Conservation (phyloP, 202 grass and related monocot species). For the Elaeis oleifera region DNA sequence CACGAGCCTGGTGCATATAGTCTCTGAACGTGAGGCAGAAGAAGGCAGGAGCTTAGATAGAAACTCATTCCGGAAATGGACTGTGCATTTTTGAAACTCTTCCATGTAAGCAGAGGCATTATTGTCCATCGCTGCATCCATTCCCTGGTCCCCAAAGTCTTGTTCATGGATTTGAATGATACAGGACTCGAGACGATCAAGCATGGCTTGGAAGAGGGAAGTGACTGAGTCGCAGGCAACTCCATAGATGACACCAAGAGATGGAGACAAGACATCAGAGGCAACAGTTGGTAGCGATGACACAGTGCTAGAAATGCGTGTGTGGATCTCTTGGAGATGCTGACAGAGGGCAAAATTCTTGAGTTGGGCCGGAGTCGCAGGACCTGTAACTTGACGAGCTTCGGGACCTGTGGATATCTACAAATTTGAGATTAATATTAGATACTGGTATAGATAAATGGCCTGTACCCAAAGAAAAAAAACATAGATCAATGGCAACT, state of each 20-base stretch:
- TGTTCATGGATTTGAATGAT: conserved; percentile 86
- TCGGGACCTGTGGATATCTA: conserved; percentile 92
- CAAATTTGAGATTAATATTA: conserved; percentile 7
- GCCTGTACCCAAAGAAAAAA: not conserved
- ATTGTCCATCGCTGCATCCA: conserved; percentile 61
- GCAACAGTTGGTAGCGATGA: conserved; percentile 60
- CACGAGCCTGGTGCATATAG: conserved; percentile 85
- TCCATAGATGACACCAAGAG: conserved; percentile 64
- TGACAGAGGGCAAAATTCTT: conserved; percentile 91
- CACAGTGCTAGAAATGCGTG: conserved; percentile 49
- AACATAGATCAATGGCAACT: no score
- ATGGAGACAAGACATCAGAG: conserved; percentile 60
- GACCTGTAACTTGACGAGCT: conserved; percentile 68
- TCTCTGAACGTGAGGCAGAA: conserved; percentile 62
- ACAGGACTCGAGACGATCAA: conserved; percentile 64
- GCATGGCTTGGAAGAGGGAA: conserved; percentile 77
- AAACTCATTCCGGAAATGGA: conserved; percentile 87
- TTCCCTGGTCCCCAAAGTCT: conserved; percentile 51
- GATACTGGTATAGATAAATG: not conserved
- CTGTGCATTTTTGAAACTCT: conserved; percentile 71
- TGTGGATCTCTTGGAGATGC: conserved; percentile 92
- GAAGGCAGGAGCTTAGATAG: conserved; percentile 76
- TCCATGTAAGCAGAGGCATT: conserved; percentile 95
- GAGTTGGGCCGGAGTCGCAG: conserved; percentile 69
- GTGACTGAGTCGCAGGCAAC: conserved; percentile 87